Evolutionary conservation across 169 alveolate genomes (phyloP).

Genomic region (Eimeria praecox): DNA sequence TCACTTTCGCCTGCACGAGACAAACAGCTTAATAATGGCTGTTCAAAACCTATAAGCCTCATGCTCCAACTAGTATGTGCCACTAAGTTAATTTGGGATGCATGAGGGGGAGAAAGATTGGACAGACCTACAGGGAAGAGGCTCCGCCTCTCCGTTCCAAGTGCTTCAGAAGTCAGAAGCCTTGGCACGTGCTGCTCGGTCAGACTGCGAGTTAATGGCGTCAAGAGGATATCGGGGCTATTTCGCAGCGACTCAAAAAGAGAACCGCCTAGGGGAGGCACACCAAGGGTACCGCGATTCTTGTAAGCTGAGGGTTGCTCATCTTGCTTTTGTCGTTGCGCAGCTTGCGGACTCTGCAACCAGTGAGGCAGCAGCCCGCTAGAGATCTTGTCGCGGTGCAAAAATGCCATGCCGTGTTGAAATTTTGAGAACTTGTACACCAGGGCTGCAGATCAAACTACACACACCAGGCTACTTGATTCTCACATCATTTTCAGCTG

Average conservation of each 20-base stretch:
- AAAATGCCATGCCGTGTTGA: conserved; percentile 87
- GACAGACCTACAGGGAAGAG: conserved; percentile 60
- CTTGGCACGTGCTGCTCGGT: conserved; percentile 63
- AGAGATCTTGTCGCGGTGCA: conserved; percentile 82
- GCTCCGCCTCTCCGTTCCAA: conserved; percentile 56
- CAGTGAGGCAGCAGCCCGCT: conserved; percentile 77
- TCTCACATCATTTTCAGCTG: background rate
- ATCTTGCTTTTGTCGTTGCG: conserved; percentile 40
- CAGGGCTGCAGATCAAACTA: conserved; percentile 73
- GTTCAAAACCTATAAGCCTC: background rate
- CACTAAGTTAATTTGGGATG: background rate
- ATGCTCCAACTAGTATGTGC: background rate
- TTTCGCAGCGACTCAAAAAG: conserved; percentile 75
- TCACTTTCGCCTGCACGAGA: conserved; percentile 31
- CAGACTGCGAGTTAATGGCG: conserved; percentile 63
- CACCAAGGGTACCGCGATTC: conserved; percentile 26
- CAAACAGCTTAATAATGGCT: background rate
- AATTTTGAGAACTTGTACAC: conserved; percentile 85
- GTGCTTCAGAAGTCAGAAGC: conserved; percentile 27
- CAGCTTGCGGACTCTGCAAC: conserved; percentile 57
- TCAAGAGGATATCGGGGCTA: conserved; percentile 66
- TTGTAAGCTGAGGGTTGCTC: background rate
- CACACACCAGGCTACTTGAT: background rate
- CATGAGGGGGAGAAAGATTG: background rate
- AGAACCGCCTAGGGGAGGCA: conserved; percentile 41